Conservation (phyloP, 345 rosid species). For the Dimocarpus longan region DNA sequence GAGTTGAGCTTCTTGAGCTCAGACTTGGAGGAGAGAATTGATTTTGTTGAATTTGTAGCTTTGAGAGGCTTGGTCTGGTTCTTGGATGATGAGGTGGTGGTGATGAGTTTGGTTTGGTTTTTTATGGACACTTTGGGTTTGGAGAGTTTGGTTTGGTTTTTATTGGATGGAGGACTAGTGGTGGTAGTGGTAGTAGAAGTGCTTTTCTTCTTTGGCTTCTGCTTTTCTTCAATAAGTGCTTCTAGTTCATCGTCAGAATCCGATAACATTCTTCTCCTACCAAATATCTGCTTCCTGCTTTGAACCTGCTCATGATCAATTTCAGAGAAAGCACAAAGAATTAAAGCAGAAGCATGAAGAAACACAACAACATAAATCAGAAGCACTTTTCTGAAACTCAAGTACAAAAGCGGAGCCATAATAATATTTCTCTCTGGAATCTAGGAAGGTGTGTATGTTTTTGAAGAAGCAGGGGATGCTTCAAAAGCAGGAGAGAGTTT, state of each 20-base stretch:
- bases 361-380: conserved; percentile 44
- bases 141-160: conserved; percentile 60
- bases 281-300: conserved; percentile 30
- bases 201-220: conserved; percentile 47
- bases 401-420: conserved; percentile 49
- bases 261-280: conserved; percentile 40
- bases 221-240: conserved; percentile 35
- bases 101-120: conserved; percentile 50
- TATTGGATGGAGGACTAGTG: conserved; percentile 16
- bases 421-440: background rate
- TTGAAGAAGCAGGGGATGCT: conserved; percentile 29
- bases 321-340: conserved; percentile 37
- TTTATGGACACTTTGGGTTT: conserved; percentile 38
- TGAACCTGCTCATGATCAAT: conserved; percentile 27
- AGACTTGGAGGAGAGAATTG: conserved; percentile 24
- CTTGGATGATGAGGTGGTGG: conserved; percentile 31
- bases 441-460: conserved; percentile 5
- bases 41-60: conserved; percentile 46
- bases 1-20: conserved; percentile 53
- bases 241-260: conserved; percentile 36
- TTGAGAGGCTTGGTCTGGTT: conserved; percentile 60
- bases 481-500: too few relatives aligned
- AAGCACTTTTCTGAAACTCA: conserved; percentile 49
- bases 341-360: conserved; percentile 32
- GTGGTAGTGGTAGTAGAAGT: conserved; percentile 18